Evolutionary conservation across 2,329 filamentous ascomycete genomes (phyloP).

Genomic region (Pleurostoma richardsiae): DNA sequence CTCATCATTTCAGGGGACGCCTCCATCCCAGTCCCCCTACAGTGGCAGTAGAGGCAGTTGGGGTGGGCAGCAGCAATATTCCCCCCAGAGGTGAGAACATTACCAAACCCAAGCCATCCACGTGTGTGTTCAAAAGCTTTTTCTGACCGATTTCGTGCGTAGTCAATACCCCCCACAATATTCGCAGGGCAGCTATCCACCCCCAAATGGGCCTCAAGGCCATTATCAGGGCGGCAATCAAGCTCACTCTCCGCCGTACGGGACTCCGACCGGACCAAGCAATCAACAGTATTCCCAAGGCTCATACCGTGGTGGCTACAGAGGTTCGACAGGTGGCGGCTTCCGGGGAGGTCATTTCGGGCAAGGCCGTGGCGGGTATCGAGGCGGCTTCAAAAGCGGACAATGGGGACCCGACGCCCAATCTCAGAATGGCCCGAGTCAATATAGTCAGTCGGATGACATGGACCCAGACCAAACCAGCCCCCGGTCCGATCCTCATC

Average conservation of each 20-base stretch:
- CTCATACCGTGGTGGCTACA: constrained; percentile 37
- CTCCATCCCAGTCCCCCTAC: constrained; percentile 35
- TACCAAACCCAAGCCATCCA: neutral
- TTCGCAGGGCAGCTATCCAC: constrained; percentile 47
- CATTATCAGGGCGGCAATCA: constrained; percentile 45
- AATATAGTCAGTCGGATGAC: constrained; percentile 20
- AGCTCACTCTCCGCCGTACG: constrained; percentile 45
- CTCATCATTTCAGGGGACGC: constrained; percentile 39
- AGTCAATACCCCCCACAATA: constrained; percentile 62
- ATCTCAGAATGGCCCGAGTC: constrained; percentile 25
- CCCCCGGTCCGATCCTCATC: constrained; percentile 10
- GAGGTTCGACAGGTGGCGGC: constrained; percentile 39
- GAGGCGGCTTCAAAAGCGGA: constrained; percentile 59
- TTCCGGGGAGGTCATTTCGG: constrained; percentile 58
- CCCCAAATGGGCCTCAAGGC: constrained; percentile 46
- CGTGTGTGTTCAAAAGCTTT: neutral
- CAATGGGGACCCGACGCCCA: constrained; percentile 64
- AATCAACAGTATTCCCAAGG: constrained; percentile 42
- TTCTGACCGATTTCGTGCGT: constrained; percentile 21
- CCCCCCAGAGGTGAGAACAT: constrained; percentile 34
- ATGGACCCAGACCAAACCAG: constrained; percentile 15
- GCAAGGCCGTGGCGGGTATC: constrained; percentile 42
- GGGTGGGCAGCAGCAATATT: constrained; percentile 28
- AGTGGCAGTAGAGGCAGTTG: constrained; percentile 31
- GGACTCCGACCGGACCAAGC: constrained; percentile 51